These are phyloP conservation scores for Moricandia moricandioides DNA, from an alignment of 345 rosid species.

Conservation along the genomic window DNA sequence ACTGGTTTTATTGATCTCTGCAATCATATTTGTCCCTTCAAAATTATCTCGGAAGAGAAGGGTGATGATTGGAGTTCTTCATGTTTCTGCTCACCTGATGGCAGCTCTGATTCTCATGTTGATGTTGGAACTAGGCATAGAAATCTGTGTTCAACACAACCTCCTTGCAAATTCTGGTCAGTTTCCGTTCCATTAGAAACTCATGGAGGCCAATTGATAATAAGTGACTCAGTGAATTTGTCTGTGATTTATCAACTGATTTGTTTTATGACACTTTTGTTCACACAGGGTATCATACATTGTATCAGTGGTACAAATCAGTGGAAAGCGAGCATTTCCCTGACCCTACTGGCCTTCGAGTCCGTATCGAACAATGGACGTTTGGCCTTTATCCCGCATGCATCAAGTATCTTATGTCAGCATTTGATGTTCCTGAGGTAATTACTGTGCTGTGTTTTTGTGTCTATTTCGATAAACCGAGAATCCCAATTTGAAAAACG, in stretches of 20 bases:
- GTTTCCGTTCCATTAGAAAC: conserved; percentile 15
- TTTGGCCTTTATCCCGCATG: conserved; percentile 98
- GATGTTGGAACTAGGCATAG: conserved; percentile 87
- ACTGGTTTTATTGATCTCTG: conserved; percentile 55
- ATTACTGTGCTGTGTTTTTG: not conserved
- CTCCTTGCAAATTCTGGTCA: conserved; percentile 92
- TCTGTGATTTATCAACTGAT: not conserved
- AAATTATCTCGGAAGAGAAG: conserved; percentile 81
- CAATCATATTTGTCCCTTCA: conserved; percentile 80
- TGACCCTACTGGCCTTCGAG: conserved; percentile 97
- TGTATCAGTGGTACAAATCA: conserved; percentile 91
- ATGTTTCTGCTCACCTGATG: conserved; percentile 82
- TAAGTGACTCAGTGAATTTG: not conserved
- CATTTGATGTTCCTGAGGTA: conserved; percentile 99
- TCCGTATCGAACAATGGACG: conserved; percentile 96
- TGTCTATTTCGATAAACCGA: not conserved
- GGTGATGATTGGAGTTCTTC: conserved; percentile 73
- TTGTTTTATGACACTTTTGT: not conserved
- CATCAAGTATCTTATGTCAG: conserved; percentile 97
- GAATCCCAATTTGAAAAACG: not conserved
- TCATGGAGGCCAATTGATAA: not conserved
- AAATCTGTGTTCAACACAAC: conserved; percentile 86
- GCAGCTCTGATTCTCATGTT: conserved; percentile 91
- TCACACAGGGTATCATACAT: conserved; percentile 79
- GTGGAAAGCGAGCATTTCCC: conserved; percentile 97